A percentile compares a stretch with the other conserved stretches of the same genome.
Conservation (phyloP, 2,329 filamentous ascomycete species). For the Hirsutella minnesotensis region DNA sequence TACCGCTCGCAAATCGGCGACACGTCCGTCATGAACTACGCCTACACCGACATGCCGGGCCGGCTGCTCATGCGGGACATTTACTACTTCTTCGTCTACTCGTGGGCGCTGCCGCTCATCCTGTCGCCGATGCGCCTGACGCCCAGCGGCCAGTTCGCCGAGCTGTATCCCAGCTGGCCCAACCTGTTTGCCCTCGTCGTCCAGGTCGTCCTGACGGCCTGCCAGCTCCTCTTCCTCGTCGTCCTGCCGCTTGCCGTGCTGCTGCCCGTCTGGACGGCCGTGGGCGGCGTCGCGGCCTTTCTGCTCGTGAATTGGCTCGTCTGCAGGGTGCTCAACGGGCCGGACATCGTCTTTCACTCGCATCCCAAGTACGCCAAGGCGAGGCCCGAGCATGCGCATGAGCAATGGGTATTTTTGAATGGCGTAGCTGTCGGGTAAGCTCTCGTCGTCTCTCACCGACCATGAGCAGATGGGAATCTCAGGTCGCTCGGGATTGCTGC, state of each 20-base stretch:
- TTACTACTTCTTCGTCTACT: constrained; percentile 42
- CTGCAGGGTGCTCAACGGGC: constrained; percentile 39
- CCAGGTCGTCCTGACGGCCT: constrained; percentile 44
- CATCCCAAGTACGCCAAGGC: constrained; percentile 38
- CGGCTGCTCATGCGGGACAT: constrained; percentile 38
- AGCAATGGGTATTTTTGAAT: constrained; percentile 74
- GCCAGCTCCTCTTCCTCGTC: constrained; percentile 50
- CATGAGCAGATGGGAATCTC: no score
- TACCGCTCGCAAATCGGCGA: constrained; percentile 48
- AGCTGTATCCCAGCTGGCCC: constrained; percentile 44
- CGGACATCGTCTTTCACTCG: constrained; percentile 34
- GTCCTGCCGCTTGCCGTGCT: constrained; percentile 38
- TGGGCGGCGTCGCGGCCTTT: constrained; percentile 27
- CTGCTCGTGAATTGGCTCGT: constrained; percentile 37
- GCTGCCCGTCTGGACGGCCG: constrained; percentile 37
- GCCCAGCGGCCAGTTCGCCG: constrained; percentile 44
- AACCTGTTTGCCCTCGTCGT: constrained; percentile 47
- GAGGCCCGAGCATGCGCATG: constrained; percentile 40
- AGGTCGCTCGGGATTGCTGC: no score
- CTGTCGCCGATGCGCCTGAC: constrained; percentile 44
- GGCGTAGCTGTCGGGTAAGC: constrained; percentile 53
- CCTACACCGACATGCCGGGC: constrained; percentile 45
- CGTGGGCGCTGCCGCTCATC: constrained; percentile 47
- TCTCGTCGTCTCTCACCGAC: not conserved
- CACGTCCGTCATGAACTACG: constrained; percentile 44